Percentiles rank a stretch among this genome's conserved stretches.
Conservation (phyloP, 225 moss, liverwort and hornwort species). For the Physcomitrellopsis africana region DNA sequence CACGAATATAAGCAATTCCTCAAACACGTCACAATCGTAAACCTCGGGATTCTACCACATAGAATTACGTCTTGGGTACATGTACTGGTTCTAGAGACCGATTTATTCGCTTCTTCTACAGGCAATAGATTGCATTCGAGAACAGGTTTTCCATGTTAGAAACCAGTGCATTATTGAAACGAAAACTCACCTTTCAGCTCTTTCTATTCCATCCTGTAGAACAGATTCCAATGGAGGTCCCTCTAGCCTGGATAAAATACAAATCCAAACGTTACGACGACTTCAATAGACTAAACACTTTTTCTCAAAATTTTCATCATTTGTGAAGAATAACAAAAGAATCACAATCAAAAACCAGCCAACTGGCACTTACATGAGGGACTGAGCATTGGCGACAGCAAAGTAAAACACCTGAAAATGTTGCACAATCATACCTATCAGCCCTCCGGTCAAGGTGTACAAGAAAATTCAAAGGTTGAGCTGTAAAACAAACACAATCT, state of each 20-base stretch:
- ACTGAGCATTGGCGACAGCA: slow-evolving; percentile 53
- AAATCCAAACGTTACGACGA: slow-evolving; percentile 17
- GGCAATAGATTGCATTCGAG: too few species aligned
- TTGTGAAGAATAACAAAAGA: slow-evolving; percentile 12
- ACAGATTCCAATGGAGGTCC: slow-evolving; percentile 51
- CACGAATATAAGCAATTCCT: too few species aligned
- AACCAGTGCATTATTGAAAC: not conserved
- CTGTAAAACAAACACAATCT: slow-evolving; percentile 5
- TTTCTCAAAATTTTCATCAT: not conserved
- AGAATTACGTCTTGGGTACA: not conserved
- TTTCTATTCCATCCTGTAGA: slow-evolving; percentile 54
- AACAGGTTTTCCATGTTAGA: not conserved
- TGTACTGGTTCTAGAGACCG: not conserved
- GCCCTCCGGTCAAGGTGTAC: not conserved
- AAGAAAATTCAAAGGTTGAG: not conserved
- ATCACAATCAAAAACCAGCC: not conserved
- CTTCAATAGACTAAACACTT: not conserved
- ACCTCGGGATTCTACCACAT: not conserved
- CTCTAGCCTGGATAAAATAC: slow-evolving; percentile 49
- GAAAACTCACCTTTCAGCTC: slow-evolving; percentile 47
- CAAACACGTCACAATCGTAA: not conserved
- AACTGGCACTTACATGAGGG: slow-evolving; percentile 48
- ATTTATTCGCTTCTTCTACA: not conserved
- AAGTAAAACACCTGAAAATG: slow-evolving; percentile 58
- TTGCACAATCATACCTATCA: slow-evolving; percentile 28